These are phyloP conservation scores for Platanthera zijinensis DNA, from an alignment of 106 monocot genomes.

Conservation along the genomic window DNA sequence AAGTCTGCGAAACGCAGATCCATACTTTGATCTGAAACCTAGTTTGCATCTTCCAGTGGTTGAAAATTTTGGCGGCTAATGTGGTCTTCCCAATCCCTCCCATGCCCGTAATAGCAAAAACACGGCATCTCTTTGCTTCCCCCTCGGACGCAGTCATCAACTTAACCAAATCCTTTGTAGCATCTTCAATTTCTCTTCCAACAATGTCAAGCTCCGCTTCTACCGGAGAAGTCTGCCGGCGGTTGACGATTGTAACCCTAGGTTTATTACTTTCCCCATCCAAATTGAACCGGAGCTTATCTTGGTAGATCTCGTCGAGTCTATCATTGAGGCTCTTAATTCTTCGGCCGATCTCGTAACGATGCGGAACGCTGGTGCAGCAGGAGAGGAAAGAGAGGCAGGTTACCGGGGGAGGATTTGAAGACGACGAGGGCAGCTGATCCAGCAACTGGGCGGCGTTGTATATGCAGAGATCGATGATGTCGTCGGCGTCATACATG, in stretches of 20 bases:
- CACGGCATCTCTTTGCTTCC: background rate
- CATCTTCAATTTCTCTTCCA: background rate
- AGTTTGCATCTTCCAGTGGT: no score
- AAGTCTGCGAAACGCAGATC: no score
- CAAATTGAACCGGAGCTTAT: background rate
- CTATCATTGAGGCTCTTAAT: conserved; percentile 11
- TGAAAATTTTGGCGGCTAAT: no score
- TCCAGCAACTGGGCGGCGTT: background rate
- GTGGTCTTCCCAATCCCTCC: no score
- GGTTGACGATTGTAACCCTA: no score
- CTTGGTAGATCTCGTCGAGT: conserved; percentile 14
- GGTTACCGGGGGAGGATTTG: background rate
- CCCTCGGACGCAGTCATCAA: background rate
- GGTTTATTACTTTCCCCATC: no score
- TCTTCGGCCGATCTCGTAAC: conserved; percentile 6
- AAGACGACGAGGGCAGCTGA: background rate
- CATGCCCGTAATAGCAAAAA: conserved; percentile 17
- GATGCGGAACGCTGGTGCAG: background rate
- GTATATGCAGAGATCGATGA: background rate
- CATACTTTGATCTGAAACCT: no score
- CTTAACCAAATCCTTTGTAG: conserved; percentile 13
- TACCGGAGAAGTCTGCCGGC: background rate
- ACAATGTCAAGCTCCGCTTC: background rate
- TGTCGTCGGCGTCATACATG: background rate
- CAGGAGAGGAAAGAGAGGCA: conserved; percentile 7